phyloP scores from a whole-genome alignment of 805 yeast genomes.

The Candida patagonica region DNA sequence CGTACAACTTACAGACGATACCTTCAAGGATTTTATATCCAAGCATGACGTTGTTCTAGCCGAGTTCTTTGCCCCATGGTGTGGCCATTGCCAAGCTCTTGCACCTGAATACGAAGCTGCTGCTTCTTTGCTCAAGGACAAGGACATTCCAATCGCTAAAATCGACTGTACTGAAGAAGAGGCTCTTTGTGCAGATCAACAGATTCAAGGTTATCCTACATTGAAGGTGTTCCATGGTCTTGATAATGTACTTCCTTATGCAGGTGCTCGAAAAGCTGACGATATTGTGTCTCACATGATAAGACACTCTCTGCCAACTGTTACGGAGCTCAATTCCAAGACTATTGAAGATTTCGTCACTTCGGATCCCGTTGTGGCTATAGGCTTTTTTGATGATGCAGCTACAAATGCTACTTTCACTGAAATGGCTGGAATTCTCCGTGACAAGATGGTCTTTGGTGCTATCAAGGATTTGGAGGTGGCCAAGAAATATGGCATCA shows the following conservation, averaged over 20 bases:
- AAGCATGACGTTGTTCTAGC: slow-evolving; percentile 69
- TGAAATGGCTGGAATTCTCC: slow-evolving; percentile 50
- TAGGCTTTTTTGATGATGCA: slow-evolving; percentile 47
- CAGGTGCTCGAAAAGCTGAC: slow-evolving; percentile 75
- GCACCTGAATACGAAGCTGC: slow-evolving; percentile 56
- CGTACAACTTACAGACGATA: slow-evolving; percentile 59
- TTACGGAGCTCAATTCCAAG: slow-evolving; percentile 39
- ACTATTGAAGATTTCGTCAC: slow-evolving; percentile 43
- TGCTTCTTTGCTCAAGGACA: slow-evolving; percentile 48
- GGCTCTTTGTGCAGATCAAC: slow-evolving; percentile 63
- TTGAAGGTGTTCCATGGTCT: slow-evolving; percentile 51
- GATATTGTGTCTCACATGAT: slow-evolving; percentile 72
- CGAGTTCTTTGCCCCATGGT: slow-evolving; percentile 96
- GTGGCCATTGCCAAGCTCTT: slow-evolving; percentile 81
- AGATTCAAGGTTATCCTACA: slow-evolving; percentile 78
- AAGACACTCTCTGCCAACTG: slow-evolving; percentile 75
- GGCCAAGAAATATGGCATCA: slow-evolving; percentile 33
- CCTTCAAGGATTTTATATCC: slow-evolving; percentile 55
- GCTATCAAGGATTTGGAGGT: slow-evolving; percentile 34
- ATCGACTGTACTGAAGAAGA: slow-evolving; percentile 73
- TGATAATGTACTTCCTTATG: slow-evolving; percentile 46
- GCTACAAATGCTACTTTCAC: slow-evolving; percentile 48
- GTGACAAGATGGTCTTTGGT: slow-evolving; percentile 58
- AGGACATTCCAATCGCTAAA: slow-evolving; percentile 34
- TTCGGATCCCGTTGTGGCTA: slow-evolving; percentile 32